Evolutionary conservation across 495 filamentous ascomycete genomes (phyloP).

Genomic region (Elaphomyces granulatus): DNA sequence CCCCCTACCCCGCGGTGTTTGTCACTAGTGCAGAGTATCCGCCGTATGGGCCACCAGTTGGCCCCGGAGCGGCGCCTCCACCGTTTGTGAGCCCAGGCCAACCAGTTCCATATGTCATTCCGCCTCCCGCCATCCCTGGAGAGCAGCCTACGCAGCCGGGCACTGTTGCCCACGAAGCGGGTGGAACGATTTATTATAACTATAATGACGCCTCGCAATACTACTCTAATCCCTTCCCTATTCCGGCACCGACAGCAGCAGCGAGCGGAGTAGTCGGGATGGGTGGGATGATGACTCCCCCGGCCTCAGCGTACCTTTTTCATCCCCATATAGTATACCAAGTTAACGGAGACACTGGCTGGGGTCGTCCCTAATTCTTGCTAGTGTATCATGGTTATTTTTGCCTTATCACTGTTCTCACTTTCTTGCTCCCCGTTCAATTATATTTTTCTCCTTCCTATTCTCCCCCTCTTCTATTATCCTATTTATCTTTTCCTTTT

Average conservation of each 20-base stretch:
- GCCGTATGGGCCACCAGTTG: constrained; percentile 32
- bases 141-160: constrained; percentile 40
- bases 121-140: constrained; percentile 28
- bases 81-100: constrained; percentile 37
- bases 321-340: constrained; percentile 48
- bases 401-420: not conserved
- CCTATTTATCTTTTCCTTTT: constrained; percentile 1
- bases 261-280: constrained; percentile 50
- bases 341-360: constrained; percentile 17
- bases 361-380: not conserved
- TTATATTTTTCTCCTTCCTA: too few species aligned
- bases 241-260: constrained; percentile 34
- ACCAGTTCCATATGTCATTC: constrained; percentile 30
- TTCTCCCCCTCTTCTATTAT: constrained; percentile 28
- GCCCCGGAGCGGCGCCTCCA: constrained; percentile 38
- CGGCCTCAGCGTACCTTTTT: constrained; percentile 62
- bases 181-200: constrained; percentile 93
- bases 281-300: constrained; percentile 67
- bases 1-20: constrained; percentile 41
- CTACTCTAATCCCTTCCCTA: constrained; percentile 35
- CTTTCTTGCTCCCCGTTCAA: constrained; percentile 29
- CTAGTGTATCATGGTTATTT: not conserved
- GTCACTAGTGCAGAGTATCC: constrained; percentile 24
- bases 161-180: constrained; percentile 79
- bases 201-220: constrained; percentile 75